A percentile compares a stretch with the other conserved stretches of the same genome.
These are phyloP conservation scores for Acacia melanoxylon DNA, from an alignment of 306 rosid species.

Conservation along the genomic window DNA sequence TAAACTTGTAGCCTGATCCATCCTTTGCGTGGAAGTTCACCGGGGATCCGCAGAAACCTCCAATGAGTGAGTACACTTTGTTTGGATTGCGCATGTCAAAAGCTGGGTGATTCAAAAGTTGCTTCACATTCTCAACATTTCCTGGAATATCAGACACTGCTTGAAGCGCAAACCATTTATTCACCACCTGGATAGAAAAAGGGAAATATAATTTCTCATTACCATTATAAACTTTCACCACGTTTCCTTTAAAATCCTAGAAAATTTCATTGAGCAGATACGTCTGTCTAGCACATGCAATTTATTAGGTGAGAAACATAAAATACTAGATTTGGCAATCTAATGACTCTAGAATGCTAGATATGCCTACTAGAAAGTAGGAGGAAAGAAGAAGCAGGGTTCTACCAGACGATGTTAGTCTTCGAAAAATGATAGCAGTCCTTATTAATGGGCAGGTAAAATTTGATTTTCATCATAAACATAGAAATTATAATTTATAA, in stretches of 20 bases:
- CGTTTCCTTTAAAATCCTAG: conserved; percentile 1
- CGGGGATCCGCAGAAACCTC: conserved; percentile 86
- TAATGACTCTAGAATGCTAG: neutral
- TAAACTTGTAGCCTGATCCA: conserved; percentile 87
- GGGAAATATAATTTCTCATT: neutral
- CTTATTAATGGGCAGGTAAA: neutral
- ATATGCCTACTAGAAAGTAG: neutral
- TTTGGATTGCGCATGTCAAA: conserved; percentile 94
- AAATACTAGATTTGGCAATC: conserved; percentile 13
- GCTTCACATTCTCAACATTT: conserved; percentile 78
- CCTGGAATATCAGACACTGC: conserved; percentile 83
- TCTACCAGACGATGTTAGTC: neutral
- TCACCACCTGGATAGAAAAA: conserved; percentile 69
- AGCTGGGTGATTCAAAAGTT: conserved; percentile 77
- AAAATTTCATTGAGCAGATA: neutral
- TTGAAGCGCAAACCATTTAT: conserved; percentile 98
- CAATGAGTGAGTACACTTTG: conserved; percentile 95
- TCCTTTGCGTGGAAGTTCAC: conserved; percentile 95
- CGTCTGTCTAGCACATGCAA: neutral
- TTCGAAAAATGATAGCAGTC: neutral
- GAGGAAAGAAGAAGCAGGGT: neutral
- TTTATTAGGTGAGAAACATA: neutral
- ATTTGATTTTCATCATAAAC: conserved; percentile 5
- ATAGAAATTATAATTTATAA: conserved; percentile 6
- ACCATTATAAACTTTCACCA: neutral